A percentile compares a stretch with the other conserved stretches of the same genome.
These are phyloP conservation scores for Xylariales sp. DNA, from an alignment of 2,329 filamentous ascomycete species.

Conservation along the genomic window DNA sequence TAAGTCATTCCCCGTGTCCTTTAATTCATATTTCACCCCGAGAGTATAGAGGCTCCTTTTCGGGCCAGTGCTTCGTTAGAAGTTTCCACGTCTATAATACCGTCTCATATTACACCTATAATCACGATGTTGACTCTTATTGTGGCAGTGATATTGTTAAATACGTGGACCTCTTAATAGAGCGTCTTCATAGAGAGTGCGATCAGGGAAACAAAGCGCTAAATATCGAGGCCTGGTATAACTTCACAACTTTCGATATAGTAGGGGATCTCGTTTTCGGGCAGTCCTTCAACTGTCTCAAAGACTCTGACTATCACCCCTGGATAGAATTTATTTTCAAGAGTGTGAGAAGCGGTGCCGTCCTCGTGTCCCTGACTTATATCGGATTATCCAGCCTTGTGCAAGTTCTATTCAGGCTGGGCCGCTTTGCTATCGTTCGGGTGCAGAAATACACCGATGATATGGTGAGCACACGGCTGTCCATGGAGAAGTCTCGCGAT, in stretches of 20 bases:
- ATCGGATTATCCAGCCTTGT: conserved; percentile 41
- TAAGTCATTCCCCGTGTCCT: neutral
- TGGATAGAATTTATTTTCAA: conserved; percentile 51
- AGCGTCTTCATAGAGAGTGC: conserved; percentile 52
- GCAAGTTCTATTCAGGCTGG: conserved; percentile 38
- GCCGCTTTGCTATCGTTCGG: conserved; percentile 30
- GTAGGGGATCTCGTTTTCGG: conserved; percentile 54
- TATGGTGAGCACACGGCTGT: conserved; percentile 43
- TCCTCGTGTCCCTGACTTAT: conserved; percentile 40
- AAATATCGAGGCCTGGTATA: conserved; percentile 54
- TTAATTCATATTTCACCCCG: no score
- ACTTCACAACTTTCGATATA: conserved; percentile 50
- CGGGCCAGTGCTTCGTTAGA: neutral
- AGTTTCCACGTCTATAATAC: neutral
- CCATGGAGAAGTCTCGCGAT: conserved; percentile 41
- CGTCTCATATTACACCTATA: neutral
- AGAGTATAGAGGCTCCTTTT: neutral
- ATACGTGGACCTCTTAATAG: conserved; percentile 56
- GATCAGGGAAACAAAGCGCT: conserved; percentile 40
- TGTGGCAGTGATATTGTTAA: conserved; percentile 47
- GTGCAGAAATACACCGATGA: conserved; percentile 40
- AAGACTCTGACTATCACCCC: conserved; percentile 47
- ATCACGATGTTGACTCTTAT: neutral
- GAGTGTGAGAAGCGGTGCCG: conserved; percentile 45
- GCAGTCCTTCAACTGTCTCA: conserved; percentile 55